Percentiles rank a stretch among this genome's conserved stretches.
These are phyloP conservation scores for Hylodesmum podocarpum DNA, from an alignment of 306 rosid genomes.

Conservation along the genomic window DNA sequence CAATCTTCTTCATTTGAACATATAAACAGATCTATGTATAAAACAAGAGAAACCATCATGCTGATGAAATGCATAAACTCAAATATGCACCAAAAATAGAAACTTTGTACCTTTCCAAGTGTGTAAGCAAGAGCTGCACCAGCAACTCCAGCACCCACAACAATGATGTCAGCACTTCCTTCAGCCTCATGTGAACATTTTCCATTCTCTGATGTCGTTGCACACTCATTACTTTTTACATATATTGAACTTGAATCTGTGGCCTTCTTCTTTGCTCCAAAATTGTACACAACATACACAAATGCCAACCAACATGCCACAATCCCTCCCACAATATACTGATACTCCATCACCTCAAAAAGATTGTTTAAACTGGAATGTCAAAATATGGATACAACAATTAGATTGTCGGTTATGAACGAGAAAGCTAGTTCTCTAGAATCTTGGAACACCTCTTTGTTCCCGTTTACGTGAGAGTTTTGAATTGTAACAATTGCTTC, in stretches of 20 bases:
- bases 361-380: neutral
- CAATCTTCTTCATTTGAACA: neutral
- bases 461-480: neutral
- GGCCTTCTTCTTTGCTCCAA: conserved; percentile 38
- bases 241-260: conserved; percentile 36
- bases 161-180: conserved; percentile 32
- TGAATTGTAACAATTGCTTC: neutral
- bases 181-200: conserved; percentile 8
- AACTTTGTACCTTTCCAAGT: conserved; percentile 59
- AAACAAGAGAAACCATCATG: neutral
- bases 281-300: conserved; percentile 37
- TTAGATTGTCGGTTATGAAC: neutral
- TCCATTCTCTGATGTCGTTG: conserved; percentile 35
- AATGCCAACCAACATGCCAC: conserved; percentile 42
- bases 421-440: neutral
- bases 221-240: conserved; percentile 19
- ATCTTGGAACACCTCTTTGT: conserved; percentile 15
- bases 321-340: conserved; percentile 42
- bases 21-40: neutral
- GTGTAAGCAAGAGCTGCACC: conserved; percentile 55
- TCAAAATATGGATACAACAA: neutral
- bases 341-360: conserved; percentile 55
- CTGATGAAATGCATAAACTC: neutral
- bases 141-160: conserved; percentile 59
- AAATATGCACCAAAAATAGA: neutral